Conservation (phyloP, 2,329 filamentous ascomycete species). For the Exserohilum turcica region DNA sequence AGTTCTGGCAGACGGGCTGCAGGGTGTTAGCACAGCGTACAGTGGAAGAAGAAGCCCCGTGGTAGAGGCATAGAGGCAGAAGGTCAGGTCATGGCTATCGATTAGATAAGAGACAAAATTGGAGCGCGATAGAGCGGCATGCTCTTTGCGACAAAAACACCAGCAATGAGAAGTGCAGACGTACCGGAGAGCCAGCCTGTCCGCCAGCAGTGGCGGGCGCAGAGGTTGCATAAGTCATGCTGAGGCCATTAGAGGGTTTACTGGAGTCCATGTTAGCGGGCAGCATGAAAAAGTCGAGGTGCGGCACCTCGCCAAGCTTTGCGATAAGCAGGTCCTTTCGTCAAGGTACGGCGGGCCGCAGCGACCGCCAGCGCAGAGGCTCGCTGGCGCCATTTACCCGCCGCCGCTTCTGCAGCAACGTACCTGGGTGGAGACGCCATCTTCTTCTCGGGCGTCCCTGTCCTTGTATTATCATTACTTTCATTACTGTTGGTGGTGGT, state of each 20-base stretch:
- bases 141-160: conserved; percentile 49
- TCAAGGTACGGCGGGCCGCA: conserved; percentile 26
- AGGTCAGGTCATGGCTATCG: conserved; percentile 41
- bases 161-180: conserved; percentile 35
- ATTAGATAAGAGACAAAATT: conserved; percentile 50
- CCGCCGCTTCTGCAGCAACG: conserved; percentile 23
- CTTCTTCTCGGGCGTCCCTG: conserved; percentile 33
- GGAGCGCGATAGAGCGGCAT: conserved; percentile 16
- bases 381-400: not conserved
- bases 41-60: conserved; percentile 27
- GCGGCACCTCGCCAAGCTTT: conserved; percentile 33
- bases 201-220: conserved; percentile 69
- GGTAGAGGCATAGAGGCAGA: conserved; percentile 8
- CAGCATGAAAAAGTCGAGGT: conserved; percentile 39
- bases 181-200: conserved; percentile 64
- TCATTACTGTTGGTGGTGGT: conserved; percentile 39
- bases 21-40: conserved; percentile 19
- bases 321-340: conserved; percentile 37
- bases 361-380: conserved; percentile 18
- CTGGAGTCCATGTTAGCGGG: conserved; percentile 35
- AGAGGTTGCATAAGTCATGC: conserved; percentile 66
- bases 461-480: conserved; percentile 29
- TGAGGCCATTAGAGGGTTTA: conserved; percentile 55
- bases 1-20: conserved; percentile 95
- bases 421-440: conserved; percentile 40